These are phyloP conservation scores for Arxiozyma slooffiae DNA, from an alignment of 1,139 yeast species.

Conservation along the genomic window DNA sequence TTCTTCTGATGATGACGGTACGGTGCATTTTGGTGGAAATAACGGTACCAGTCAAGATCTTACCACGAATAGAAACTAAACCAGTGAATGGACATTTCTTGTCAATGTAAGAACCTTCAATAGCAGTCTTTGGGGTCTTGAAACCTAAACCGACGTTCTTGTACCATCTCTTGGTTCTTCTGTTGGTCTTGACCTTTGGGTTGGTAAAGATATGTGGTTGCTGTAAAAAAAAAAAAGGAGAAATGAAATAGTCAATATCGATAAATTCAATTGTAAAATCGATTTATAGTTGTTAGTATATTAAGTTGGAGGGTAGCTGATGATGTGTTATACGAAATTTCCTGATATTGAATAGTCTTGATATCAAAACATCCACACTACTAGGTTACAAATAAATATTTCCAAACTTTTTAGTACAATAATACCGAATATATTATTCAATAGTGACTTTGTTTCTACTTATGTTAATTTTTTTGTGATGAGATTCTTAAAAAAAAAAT, in stretches of 20 bases:
- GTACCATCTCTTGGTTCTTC: conserved; percentile 99
- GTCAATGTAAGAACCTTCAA: conserved; percentile 98
- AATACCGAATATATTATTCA: not conserved
- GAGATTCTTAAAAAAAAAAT: not conserved
- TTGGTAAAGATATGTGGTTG: conserved; percentile 99
- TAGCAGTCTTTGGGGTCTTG: conserved; percentile 99
- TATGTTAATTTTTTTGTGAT: too few species aligned
- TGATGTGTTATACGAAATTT: not conserved
- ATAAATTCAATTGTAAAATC: not conserved
- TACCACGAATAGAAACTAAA: conserved; percentile 96
- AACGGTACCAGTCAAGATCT: conserved; percentile 96
- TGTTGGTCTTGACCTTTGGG: conserved; percentile 98
- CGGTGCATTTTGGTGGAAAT: conserved; percentile 99
- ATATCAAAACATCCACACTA: not conserved
- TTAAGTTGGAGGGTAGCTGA: too few species aligned
- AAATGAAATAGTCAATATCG: not conserved
- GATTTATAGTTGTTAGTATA: not conserved
- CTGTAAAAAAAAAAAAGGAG: conserved; percentile 43
- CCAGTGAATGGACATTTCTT: conserved; percentile 99
- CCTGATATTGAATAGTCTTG: not conserved
- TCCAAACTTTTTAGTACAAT: not conserved
- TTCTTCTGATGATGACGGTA: conserved; percentile 99
- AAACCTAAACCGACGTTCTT: conserved; percentile 99
- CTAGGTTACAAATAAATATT: too few species aligned
- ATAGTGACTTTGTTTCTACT: not conserved